Conservation (phyloP, 2,329 filamentous ascomycete genomes). For the Stachybotrys elegans region DNA sequence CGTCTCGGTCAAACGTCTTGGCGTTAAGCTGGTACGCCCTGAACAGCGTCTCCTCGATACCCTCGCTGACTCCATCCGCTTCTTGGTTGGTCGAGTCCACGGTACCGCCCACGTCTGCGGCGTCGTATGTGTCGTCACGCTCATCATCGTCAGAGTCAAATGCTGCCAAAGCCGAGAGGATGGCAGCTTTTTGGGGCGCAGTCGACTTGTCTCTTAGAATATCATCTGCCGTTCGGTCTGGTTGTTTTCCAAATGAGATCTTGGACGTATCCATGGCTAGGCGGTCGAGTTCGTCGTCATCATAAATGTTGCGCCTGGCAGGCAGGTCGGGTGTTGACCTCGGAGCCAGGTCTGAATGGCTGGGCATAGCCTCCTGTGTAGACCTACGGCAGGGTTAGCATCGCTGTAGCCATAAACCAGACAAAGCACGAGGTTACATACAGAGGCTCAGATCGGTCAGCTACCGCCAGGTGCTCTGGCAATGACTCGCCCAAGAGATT, state of each 20-base stretch:
- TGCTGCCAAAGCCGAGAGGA: conserved; percentile 78
- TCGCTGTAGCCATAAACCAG: background rate
- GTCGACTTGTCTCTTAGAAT: conserved; percentile 60
- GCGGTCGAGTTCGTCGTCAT: conserved; percentile 73
- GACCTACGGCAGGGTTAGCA: conserved; percentile 20
- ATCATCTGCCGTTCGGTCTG: conserved; percentile 63
- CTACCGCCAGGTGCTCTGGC: conserved; percentile 58
- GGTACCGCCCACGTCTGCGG: conserved; percentile 83
- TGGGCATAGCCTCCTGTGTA: conserved; percentile 16
- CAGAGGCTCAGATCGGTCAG: conserved; percentile 62
- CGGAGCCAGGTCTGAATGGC: conserved; percentile 43
- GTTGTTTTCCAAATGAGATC: conserved; percentile 73
- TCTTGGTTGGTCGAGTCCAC: conserved; percentile 66
- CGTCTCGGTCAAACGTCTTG: conserved; percentile 65
- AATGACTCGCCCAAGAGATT: conserved; percentile 77
- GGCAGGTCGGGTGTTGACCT: conserved; percentile 52
- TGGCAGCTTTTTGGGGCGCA: conserved; percentile 75
- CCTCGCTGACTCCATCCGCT: conserved; percentile 40
- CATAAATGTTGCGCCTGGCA: conserved; percentile 67
- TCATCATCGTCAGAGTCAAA: conserved; percentile 97
- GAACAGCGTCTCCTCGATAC: conserved; percentile 69
- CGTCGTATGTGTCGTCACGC: conserved; percentile 93
- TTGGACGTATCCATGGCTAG: conserved; percentile 62
- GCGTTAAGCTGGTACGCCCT: conserved; percentile 61
- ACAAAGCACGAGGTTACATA: conserved; percentile 27